Evolutionary conservation across 2,329 filamentous ascomycete genomes (phyloP).

Genomic region (Colletotrichum tofieldiae): DNA sequence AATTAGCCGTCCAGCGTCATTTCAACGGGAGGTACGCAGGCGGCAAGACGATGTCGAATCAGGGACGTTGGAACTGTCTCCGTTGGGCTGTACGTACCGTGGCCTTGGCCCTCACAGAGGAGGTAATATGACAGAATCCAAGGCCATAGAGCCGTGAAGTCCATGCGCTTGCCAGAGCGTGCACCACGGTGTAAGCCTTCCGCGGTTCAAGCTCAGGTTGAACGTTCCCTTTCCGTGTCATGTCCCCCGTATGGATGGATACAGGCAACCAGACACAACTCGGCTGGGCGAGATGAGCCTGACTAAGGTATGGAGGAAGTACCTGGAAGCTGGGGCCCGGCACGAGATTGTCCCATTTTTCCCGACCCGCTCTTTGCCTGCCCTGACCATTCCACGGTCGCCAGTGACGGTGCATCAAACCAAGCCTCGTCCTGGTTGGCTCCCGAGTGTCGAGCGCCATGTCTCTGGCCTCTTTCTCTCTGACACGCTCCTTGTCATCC

Average conservation of each 20-base stretch:
- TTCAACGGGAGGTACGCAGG: conserved; percentile 1
- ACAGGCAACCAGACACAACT: not conserved
- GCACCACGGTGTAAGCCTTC: conserved; percentile 1
- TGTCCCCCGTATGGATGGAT: not conserved
- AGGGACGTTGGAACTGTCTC: conserved; percentile 6
- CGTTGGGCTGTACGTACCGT: conserved; percentile 8
- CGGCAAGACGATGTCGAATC: conserved; percentile 13
- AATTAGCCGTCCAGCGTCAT: conserved; percentile 31
- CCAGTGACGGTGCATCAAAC: conserved; percentile 17
- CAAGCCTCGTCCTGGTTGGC: conserved; percentile 29
- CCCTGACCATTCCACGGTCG: conserved; percentile 27
- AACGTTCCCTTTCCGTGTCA: not conserved
- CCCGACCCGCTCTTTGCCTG: conserved; percentile 35
- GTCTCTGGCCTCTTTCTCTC: conserved; percentile 23
- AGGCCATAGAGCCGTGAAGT: conserved; percentile 4
- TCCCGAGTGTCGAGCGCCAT: conserved; percentile 18
- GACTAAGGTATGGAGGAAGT: conserved; percentile 27
- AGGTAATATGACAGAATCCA: not conserved
- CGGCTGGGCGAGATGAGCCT: conserved; percentile 14
- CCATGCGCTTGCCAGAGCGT: not conserved
- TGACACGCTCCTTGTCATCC: conserved; percentile 31
- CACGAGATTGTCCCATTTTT: not conserved
- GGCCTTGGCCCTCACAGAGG: not conserved
- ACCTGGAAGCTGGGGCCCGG: not conserved
- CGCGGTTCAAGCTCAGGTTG: not conserved